Conservation (phyloP, 2,329 filamentous ascomycete genomes). For the Thielaviopsis populi region DNA sequence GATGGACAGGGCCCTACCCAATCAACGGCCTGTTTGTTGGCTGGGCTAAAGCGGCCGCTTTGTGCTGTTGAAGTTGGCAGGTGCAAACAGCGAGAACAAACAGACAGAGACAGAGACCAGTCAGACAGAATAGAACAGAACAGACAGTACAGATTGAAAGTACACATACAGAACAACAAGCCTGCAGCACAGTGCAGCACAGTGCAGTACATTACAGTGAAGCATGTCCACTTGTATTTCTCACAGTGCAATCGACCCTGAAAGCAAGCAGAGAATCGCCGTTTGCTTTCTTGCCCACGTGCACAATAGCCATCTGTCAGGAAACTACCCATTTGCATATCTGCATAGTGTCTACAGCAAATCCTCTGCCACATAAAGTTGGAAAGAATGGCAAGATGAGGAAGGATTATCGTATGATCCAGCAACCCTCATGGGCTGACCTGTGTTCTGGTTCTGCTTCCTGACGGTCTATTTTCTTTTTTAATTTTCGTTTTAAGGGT, state of each 20-base stretch:
- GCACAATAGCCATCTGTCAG: background rate
- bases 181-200: no score
- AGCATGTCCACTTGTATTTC: no score
- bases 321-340: background rate
- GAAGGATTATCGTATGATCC: conserved; percentile 15
- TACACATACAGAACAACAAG: no score
- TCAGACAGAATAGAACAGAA: background rate
- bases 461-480: conserved; percentile 1
- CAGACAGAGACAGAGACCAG: background rate
- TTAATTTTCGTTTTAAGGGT: no score
- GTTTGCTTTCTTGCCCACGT: no score
- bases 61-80: no score
- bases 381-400: conserved; percentile 16
- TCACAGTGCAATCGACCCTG: no score
- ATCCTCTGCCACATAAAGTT: conserved; percentile 15
- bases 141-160: no score
- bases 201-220: no score
- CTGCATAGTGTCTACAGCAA: background rate
- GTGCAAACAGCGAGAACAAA: no score
- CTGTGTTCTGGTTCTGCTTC: background rate
- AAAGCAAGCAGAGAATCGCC: no score
- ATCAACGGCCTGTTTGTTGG: background rate
- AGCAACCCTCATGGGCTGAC: conserved; percentile 4
- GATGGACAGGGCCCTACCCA: background rate
- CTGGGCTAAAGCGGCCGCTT: background rate